Evolutionary conservation across 257 asterid species (phyloP), one percentile per base, ranked within the genome.

Genomic region (Salvia splendens): DNA sequence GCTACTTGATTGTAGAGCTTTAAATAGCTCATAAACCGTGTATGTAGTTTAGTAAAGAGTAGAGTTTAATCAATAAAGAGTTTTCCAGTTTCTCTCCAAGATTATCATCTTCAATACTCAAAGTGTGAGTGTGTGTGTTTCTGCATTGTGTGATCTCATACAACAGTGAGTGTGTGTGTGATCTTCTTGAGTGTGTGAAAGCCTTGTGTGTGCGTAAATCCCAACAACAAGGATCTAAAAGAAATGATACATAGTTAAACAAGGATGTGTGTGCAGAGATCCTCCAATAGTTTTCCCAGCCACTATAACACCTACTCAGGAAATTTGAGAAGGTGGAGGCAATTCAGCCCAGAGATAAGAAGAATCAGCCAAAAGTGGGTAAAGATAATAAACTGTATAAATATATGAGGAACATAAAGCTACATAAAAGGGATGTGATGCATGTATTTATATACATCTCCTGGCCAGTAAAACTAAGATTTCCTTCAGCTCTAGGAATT

Each of bases 201-300:
- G n/a, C n/a, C n/a, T n/a, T n/a, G n/a, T n/a, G n/a, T n/a, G n/a
- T n/a, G n/a, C n/a, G n/a, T n/a, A n/a, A n/a, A n/a, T n/a, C n/a
- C n/a, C n/a, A n/a, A n/a, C n/a, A n/a, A n/a, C n/a, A n/a, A 12
- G 49, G n/a, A 70, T 57, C 52, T 54, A 55, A 54, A 68, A 42
- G 48, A 42, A 28, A 41, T 11, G 41, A 36, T 12, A 45, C 56
- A 45, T 45, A 63, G 43, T 30, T 46, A 38, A 20, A 12, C 67
- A 43, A 46, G 10, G 8, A 38, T 6, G n/a, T 15, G 7, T 32
- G 32, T 45, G 14, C 32, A 42, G 5, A 16, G 38, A 43, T 35
- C 50, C 49, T 20, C 38, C 17, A 14, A 42, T 43, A 71, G 58
- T 63, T 53, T 41, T 62, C 12, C 50, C 7, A 52, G 54, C 49